These are phyloP conservation scores for Cetradonia linearis DNA, from an alignment of 495 filamentous ascomycete genomes.

Conservation along the genomic window DNA sequence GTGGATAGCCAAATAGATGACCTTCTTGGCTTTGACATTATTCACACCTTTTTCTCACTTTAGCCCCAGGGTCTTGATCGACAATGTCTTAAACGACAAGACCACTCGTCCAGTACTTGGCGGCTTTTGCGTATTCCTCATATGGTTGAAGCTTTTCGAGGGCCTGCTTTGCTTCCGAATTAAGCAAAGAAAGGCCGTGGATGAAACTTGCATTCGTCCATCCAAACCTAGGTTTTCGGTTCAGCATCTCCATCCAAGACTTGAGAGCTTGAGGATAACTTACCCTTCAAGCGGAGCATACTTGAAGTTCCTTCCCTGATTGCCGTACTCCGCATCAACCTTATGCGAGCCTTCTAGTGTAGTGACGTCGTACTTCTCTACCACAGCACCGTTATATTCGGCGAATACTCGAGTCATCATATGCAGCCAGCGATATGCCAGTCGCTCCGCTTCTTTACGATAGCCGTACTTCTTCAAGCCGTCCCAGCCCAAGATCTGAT, in stretches of 20 bases:
- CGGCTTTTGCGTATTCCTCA: conserved; percentile 44
- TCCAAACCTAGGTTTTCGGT: conserved; percentile 58
- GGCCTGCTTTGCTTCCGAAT: conserved; percentile 73
- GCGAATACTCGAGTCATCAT: conserved; percentile 97
- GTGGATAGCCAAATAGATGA: neutral
- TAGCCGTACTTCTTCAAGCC: conserved; percentile 86
- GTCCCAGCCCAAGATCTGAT: conserved; percentile 96
- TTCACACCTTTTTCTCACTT: too few species aligned
- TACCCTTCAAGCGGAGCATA: conserved; percentile 93
- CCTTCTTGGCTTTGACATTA: too few species aligned
- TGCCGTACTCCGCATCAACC: conserved; percentile 94
- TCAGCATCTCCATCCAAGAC: conserved; percentile 27
- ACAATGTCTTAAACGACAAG: neutral
- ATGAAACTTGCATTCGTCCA: conserved; percentile 98
- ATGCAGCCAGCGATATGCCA: conserved; percentile 91
- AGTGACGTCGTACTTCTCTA: conserved; percentile 98
- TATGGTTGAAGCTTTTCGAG: conserved; percentile 76
- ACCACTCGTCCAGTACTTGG: neutral
- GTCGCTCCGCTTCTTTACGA: conserved; percentile 70
- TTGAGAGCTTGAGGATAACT: too few species aligned
- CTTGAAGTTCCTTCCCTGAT: conserved; percentile 88
- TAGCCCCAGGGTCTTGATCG: too few species aligned
- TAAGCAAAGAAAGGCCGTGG: conserved; percentile 74
- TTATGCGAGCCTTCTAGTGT: conserved; percentile 76
- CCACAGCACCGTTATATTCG: conserved; percentile 93